Evolutionary conservation across 2,329 filamentous ascomycete genomes (phyloP).

Genomic region (Alternaria incomplexa): DNA sequence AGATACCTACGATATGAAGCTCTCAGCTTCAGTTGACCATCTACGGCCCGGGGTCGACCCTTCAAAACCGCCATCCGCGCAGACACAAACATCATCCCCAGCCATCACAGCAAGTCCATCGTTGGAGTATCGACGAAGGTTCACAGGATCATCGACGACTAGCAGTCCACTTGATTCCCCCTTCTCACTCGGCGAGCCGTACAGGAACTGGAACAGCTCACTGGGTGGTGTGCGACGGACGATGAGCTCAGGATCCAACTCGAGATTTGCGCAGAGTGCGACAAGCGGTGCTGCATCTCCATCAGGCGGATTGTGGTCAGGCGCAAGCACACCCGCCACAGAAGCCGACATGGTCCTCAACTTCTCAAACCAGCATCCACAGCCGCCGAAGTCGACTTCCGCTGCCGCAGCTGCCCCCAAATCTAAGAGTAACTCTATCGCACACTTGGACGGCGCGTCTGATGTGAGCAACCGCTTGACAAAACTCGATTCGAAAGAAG

Average conservation of each 20-base stretch:
- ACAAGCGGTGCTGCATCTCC: conserved; percentile 30
- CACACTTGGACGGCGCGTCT: conserved; percentile 6
- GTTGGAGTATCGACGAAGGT: conserved; percentile 27
- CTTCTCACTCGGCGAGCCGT: conserved; percentile 37
- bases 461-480: conserved; percentile 16
- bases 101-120: conserved; percentile 36
- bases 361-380: conserved; percentile 33
- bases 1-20: conserved; percentile 73
- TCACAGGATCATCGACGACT: conserved; percentile 25
- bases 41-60: conserved; percentile 61
- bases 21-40: conserved; percentile 79
- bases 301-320: conserved; percentile 50
- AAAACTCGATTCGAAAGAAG: conserved; percentile 31
- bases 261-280: conserved; percentile 25
- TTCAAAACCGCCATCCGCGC: conserved; percentile 25
- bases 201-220: conserved; percentile 43
- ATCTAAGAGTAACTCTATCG: conserved; percentile 3
- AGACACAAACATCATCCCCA: conserved; percentile 38
- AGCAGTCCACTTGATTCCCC: conserved; percentile 40
- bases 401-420: conserved; percentile 9
- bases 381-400: conserved; percentile 16
- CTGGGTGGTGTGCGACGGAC: conserved; percentile 51
- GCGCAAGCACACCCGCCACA: conserved; percentile 23
- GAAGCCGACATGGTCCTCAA: conserved; percentile 44
- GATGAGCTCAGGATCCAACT: conserved; percentile 40